Evolutionary conservation across 2,329 filamentous ascomycete species (phyloP).

Genomic region (Chalaropsis ovoidea): DNA sequence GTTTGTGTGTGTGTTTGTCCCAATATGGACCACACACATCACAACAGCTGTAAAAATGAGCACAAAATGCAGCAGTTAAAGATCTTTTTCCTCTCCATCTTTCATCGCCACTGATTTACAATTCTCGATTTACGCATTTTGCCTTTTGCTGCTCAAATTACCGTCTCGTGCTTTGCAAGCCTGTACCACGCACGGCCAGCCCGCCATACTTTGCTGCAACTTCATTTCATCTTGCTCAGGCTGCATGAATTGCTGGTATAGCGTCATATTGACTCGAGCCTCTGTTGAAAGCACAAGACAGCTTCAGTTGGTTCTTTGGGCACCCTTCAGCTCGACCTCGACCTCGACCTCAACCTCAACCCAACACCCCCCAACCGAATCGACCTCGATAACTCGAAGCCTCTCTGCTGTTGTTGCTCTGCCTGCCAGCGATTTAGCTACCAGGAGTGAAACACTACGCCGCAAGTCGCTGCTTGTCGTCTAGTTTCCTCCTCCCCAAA

Average conservation of each 20-base stretch:
- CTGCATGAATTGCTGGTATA: slow-evolving; percentile 9
- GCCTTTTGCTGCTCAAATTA: not conserved
- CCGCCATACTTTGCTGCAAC: not conserved
- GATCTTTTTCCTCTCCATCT: not conserved
- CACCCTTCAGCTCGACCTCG: not conserved
- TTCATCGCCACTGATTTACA: not conserved
- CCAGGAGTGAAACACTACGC: not conserved
- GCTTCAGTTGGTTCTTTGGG: not conserved
- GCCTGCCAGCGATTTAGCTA: not conserved
- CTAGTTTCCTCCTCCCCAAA: not conserved
- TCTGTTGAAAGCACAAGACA: no score
- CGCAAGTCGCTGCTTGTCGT: not conserved
- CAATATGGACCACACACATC: not conserved
- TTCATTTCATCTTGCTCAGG: slow-evolving; percentile 1
- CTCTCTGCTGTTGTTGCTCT: not conserved
- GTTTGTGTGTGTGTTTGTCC: not conserved
- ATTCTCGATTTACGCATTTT: not conserved
- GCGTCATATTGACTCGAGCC: not conserved
- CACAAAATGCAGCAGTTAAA: not conserved
- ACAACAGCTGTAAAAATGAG: not conserved
- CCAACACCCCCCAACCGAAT: not conserved
- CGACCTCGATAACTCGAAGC: not conserved
- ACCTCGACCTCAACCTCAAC: not conserved
- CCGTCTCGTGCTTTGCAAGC: not conserved
- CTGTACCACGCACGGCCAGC: not conserved